phyloP scores from a whole-genome alignment of 495 filamentous ascomycete species.

The Copromyces sp. region DNA sequence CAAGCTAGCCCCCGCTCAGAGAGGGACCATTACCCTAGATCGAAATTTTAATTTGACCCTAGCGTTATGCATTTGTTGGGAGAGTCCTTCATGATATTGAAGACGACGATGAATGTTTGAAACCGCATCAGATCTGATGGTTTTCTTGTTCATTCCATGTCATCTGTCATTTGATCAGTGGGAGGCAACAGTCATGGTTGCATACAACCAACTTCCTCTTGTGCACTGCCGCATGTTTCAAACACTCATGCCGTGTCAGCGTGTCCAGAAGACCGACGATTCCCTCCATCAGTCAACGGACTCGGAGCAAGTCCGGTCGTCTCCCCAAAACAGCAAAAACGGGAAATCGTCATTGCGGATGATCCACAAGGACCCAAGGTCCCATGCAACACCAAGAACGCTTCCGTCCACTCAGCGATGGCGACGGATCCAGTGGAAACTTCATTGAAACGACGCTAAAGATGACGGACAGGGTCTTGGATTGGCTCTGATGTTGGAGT shows the following conservation, averaged over 20 bases:
- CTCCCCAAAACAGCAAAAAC: background rate
- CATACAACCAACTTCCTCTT: background rate
- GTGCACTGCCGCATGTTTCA: background rate
- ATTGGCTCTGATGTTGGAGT: background rate
- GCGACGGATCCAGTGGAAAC: conserved; percentile 3
- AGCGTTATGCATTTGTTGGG: background rate
- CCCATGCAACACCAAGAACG: background rate
- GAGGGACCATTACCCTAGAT: background rate
- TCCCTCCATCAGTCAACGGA: background rate
- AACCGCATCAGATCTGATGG: background rate
- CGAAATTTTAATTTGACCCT: background rate
- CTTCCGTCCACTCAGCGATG: background rate
- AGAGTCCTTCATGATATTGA: background rate
- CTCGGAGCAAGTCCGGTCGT: background rate
- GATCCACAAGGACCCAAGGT: background rate
- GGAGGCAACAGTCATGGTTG: background rate
- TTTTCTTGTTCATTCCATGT: background rate
- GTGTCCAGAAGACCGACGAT: background rate
- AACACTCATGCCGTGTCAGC: background rate
- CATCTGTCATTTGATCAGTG: background rate
- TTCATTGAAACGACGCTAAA: conserved; percentile 22
- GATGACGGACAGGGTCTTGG: background rate
- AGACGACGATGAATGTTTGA: background rate
- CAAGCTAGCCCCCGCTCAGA: background rate
- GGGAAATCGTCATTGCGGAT: background rate